Base-by-base conservation (phyloP, 116 monocot species). In the Posidonia oceanica region DNA sequence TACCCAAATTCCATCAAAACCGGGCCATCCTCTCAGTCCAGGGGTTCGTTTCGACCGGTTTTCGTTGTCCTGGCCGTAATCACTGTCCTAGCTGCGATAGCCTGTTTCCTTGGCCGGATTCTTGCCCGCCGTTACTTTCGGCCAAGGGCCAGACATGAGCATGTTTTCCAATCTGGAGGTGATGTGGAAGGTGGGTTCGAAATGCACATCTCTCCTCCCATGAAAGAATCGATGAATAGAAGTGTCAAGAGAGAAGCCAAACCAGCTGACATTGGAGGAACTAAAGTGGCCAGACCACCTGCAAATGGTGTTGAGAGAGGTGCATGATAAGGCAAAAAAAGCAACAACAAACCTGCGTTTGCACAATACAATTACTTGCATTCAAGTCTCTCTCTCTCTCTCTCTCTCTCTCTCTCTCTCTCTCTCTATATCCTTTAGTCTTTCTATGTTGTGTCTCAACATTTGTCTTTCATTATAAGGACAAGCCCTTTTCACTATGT, bases 31-130 rank as follows among this genome's bases (percentile, higher is more conserved):
- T 53, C 76, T 14, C 41, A 72, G 59, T 69, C 85, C 52, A 79
- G 76, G 39, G 91, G 85, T 54, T 85, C 88, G 0, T 85, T 82
- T 29, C 81, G 88, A 6, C 92, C 86, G 3, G 84, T 86, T 52
- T 92, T 88, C 56, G 66, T 71, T 5, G 88, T 83, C 18, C 79
- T 86, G 16, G 76, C 83, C 0, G 64, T 88, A 58, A 88, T 92
- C 60, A 67, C 76, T 3, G 63, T 92, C 7, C 71, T 92, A 21
- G 77, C 88, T 5, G 18, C 69, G 11, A 29, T 85, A 8, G 80
- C 92, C 3, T 88, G 92, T 74, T 71, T 82, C 29, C 54, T 85
- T 29, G 76, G 88, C 16, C 71, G 85, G 59, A 55, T 83, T 40
- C 79, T 85, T 41, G 82, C 81, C 29, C 81, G 78, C 16, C 74